Percentiles rank a stretch among this genome's conserved stretches.
Evolutionary conservation across 305 asterid species (phyloP).

Genomic region (Stenogyne calaminthoides): DNA sequence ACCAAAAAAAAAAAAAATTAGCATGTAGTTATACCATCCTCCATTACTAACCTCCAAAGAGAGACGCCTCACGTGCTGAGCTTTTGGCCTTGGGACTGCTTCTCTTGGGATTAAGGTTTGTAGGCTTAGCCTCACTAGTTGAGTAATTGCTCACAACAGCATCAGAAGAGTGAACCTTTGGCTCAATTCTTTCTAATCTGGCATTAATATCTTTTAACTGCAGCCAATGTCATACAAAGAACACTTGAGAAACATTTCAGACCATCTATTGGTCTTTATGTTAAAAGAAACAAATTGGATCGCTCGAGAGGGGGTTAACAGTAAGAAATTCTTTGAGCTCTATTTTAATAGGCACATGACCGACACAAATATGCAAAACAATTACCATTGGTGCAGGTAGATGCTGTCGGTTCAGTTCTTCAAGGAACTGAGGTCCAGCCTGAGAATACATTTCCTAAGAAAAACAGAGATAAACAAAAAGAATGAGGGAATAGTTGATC

Average conservation of each 20-base stretch:
- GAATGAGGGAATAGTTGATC: conserved; percentile 22
- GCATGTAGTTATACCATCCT: conserved; percentile 1
- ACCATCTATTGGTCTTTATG: conserved; percentile 15
- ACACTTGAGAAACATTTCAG: conserved; percentile 32
- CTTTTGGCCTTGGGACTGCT: conserved; percentile 91
- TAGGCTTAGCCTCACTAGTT: conserved; percentile 61
- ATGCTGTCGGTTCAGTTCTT: conserved; percentile 87
- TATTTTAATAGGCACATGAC: conserved; percentile 18
- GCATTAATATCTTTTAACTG: conserved; percentile 91
- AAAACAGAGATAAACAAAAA: conserved; percentile 23
- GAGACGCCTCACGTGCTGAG: conserved; percentile 78
- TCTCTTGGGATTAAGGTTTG: conserved; percentile 61
- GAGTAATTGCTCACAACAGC: conserved; percentile 60
- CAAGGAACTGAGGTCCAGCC: conserved; percentile 91
- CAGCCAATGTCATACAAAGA: conserved; percentile 41
- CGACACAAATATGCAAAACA: conserved; percentile 9
- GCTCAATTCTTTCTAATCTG: conserved; percentile 91
- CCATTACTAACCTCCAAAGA: conserved; percentile 86
- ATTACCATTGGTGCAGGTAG: conserved; percentile 79
- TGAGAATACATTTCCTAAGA: conserved; percentile 85
- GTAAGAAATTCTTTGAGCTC: conserved; percentile 5
- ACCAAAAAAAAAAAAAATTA: background rate
- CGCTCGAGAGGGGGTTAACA: conserved; percentile 11
- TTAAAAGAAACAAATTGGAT: conserved; percentile 4
- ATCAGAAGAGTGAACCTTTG: conserved; percentile 75